Conservation (phyloP, 2,329 filamentous ascomycete genomes). For the Rugonectria rugulosa region DNA sequence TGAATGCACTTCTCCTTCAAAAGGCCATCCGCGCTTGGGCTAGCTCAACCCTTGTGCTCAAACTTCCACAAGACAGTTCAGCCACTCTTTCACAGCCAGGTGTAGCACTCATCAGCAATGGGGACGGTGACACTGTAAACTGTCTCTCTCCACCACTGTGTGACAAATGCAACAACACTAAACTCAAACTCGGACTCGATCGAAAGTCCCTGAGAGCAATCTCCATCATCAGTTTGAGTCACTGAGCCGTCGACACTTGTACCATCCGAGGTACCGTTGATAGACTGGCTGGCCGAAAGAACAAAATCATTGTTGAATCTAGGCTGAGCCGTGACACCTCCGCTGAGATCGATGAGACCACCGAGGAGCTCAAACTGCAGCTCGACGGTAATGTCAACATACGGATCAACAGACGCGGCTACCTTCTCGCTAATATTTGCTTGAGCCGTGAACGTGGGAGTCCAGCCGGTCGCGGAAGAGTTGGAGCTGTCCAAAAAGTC, state of each 20-base stretch:
- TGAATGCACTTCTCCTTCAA: no score
- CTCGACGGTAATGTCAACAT: conserved; percentile 48
- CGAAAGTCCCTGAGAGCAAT: conserved; percentile 35
- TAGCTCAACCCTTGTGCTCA: no score
- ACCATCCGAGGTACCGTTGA: conserved; percentile 22
- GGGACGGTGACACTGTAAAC: conserved; percentile 31
- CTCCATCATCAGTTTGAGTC: conserved; percentile 25
- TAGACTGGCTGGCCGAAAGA: conserved; percentile 37
- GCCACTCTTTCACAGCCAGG: conserved; percentile 14
- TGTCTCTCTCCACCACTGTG: conserved; percentile 35
- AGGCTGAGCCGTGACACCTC: conserved; percentile 47
- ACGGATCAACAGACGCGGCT: conserved; percentile 43
- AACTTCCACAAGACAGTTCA: no score
- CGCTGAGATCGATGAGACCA: conserved; percentile 44
- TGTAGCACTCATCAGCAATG: conserved; percentile 27
- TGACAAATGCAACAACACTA: conserved; percentile 37
- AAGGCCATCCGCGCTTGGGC: no score
- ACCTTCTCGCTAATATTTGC: conserved; percentile 45
- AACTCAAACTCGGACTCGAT: conserved; percentile 39
- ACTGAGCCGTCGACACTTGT: neutral
- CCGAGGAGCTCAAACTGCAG: conserved; percentile 46
- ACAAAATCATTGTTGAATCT: conserved; percentile 47
- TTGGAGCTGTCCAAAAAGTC: conserved; percentile 44
- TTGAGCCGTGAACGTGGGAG: conserved; percentile 45
- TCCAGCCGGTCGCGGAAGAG: conserved; percentile 45